A percentile compares a stretch with the other conserved stretches of the same genome.
phyloP scores from a whole-genome alignment of 331 rosid species.

The Cydonia oblonga region DNA sequence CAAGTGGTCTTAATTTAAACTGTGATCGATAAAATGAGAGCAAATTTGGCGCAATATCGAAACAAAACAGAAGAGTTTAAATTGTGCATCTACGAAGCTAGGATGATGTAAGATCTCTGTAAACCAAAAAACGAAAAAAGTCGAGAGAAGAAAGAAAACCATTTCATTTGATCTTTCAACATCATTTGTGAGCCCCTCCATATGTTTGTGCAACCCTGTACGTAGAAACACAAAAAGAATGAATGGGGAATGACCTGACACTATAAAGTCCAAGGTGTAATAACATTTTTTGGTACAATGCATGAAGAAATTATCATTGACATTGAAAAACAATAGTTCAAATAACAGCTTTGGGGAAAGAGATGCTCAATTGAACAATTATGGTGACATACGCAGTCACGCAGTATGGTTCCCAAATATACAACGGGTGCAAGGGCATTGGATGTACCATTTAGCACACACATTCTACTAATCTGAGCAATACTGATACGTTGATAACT shows the following conservation, averaged over 20 bases:
- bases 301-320: not conserved
- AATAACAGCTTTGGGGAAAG: not conserved
- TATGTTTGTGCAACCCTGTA: constrained; percentile 62
- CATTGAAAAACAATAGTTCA: too few species aligned
- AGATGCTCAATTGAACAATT: not conserved
- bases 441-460: not conserved
- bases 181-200: constrained; percentile 84
- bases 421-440: not conserved
- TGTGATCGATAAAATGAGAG: not conserved
- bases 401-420: not conserved
- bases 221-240: not conserved
- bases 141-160: constrained; percentile 34
- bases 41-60: not conserved
- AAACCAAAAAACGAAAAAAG: not conserved
- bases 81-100: not conserved
- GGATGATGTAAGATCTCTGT: too few species aligned
- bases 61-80: not conserved
- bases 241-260: not conserved
- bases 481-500: not conserved
- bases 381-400: not conserved
- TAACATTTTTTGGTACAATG: not conserved
- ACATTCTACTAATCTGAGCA: not conserved
- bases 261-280: not conserved
- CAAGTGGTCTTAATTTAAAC: too few species aligned
- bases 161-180: constrained; percentile 87